phyloP scores from a whole-genome alignment of 1,284 basidiomycete species.

The Ustilago cynodontis region DNA sequence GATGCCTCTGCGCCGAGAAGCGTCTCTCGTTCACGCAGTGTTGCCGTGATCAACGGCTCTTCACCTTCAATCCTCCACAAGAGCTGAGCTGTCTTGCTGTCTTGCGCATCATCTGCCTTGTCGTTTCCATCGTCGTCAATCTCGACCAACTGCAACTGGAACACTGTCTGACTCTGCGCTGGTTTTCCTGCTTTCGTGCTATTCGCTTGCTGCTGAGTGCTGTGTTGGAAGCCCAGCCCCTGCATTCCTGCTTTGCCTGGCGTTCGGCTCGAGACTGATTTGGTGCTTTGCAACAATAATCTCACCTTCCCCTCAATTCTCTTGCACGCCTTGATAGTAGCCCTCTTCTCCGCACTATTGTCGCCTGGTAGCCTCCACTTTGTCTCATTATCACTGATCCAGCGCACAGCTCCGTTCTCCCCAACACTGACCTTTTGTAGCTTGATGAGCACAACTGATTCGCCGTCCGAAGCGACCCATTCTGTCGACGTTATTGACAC shows the following conservation, averaged over 20 bases:
- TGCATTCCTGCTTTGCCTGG: constrained; percentile 16
- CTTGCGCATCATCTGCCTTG: neutral
- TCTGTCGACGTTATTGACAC: constrained; percentile 26
- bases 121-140: neutral
- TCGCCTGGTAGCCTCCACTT: constrained; percentile 1
- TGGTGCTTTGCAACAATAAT: constrained; percentile 25
- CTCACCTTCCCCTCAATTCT: constrained; percentile 7
- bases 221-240: constrained; percentile 26
- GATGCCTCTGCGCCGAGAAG: constrained; percentile 36
- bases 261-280: neutral
- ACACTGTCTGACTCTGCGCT: constrained; percentile 17
- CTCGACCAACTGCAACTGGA: constrained; percentile 39
- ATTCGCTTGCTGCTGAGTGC: neutral
- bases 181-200: neutral
- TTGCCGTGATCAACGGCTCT: constrained; percentile 39
- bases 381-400: constrained; percentile 8
- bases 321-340: constrained; percentile 26
- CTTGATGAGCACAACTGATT: constrained; percentile 1
- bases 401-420: constrained; percentile 4
- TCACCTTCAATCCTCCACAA: constrained; percentile 36
- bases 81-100: neutral
- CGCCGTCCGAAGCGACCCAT: constrained; percentile 28
- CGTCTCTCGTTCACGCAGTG: constrained; percentile 24
- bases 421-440: constrained; percentile 20
- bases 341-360: neutral